Evolutionary conservation across 1,284 basidiomycete genomes (phyloP).

Genomic region (Phenoliferia sp.): DNA sequence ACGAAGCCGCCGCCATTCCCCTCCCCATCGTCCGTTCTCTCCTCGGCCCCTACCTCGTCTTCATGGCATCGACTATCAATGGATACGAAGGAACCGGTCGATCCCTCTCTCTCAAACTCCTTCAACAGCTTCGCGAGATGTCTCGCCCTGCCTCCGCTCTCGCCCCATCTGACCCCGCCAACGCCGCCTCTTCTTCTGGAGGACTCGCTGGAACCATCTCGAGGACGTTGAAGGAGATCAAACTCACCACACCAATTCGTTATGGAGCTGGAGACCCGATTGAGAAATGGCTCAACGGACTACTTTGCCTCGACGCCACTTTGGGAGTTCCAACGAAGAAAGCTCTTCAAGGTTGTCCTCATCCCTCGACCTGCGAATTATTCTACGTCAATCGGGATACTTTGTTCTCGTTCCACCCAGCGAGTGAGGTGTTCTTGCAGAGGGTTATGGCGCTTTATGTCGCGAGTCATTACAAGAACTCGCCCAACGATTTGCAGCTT

Average conservation of each 20-base stretch:
- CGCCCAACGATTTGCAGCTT: slow-evolving; percentile 95
- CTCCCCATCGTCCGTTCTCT: slow-evolving; percentile 90
- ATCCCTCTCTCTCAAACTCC: slow-evolving; percentile 93
- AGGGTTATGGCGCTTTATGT: slow-evolving; percentile 98
- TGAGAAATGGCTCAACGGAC: slow-evolving; percentile 88
- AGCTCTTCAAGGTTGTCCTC: slow-evolving; percentile 69
- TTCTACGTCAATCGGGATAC: slow-evolving; percentile 96
- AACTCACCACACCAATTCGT: slow-evolving; percentile 90
- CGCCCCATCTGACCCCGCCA: slow-evolving; percentile 49
- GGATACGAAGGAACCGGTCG: slow-evolving; percentile 99
- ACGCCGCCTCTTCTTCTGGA: slow-evolving; percentile 33
- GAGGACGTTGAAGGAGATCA: slow-evolving; percentile 85
- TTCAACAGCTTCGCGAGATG: slow-evolving; percentile 90
- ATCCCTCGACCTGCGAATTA: slow-evolving; percentile 88
- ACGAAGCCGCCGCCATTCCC: slow-evolving; percentile 97
- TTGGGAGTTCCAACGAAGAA: slow-evolving; percentile 56
- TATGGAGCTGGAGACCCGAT: slow-evolving; percentile 83
- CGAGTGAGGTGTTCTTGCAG: slow-evolving; percentile 93
- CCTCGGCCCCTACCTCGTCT: slow-evolving; percentile 95
- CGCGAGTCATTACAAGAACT: slow-evolving; percentile 97
- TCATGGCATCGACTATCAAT: slow-evolving; percentile 97
- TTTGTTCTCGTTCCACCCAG: slow-evolving; percentile 94
- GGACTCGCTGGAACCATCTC: slow-evolving; percentile 47
- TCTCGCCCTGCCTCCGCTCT: slow-evolving; percentile 67
- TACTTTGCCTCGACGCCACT: slow-evolving; percentile 92